These are phyloP conservation scores for Fallopia convolvulus DNA, from an alignment of 148 eudicot genomes.

Conservation along the genomic window DNA sequence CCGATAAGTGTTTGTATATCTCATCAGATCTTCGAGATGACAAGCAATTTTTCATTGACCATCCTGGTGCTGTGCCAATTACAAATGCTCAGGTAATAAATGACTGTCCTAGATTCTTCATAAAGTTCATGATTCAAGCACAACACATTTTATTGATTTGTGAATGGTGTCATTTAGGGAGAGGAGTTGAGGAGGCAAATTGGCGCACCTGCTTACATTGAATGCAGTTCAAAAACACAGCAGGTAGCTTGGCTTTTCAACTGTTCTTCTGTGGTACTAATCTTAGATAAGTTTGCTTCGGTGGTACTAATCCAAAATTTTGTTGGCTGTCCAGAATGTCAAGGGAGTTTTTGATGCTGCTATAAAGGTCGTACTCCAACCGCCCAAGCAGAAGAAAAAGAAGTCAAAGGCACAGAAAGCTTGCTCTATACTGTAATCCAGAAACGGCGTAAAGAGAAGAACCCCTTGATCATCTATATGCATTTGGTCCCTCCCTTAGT, in stretches of 20 bases:
- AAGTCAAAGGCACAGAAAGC: conserved; percentile 74
- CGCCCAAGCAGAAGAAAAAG: conserved; percentile 95
- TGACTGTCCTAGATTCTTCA: neutral
- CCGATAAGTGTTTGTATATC: neutral
- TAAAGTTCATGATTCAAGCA: neutral
- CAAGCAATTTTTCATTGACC: conserved; percentile 71
- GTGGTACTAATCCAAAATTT: neutral
- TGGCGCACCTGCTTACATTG: conserved; percentile 71
- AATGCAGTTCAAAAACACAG: conserved; percentile 84
- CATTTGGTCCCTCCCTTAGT: conserved; percentile 17
- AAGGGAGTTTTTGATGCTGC: conserved; percentile 94
- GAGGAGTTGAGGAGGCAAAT: conserved; percentile 68
- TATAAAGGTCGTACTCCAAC: conserved; percentile 93
- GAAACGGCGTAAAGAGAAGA: conserved; percentile 25
- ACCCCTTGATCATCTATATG: conserved; percentile 16
- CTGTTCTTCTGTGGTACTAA: neutral
- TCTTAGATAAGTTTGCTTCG: neutral
- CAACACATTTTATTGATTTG: neutral
- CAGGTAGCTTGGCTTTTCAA: conserved; percentile 28
- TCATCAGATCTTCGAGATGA: conserved; percentile 78
- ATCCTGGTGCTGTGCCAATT: conserved; percentile 83
- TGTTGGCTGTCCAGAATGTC: conserved; percentile 50
- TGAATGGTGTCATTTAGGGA: conserved; percentile 32
- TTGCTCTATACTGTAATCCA: conserved; percentile 84
- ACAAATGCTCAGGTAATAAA: conserved; percentile 55